A percentile compares a stretch with the other conserved stretches of the same genome.
Conservation (phyloP, 176 grass and related monocot genomes). For the Oryza nivara region DNA sequence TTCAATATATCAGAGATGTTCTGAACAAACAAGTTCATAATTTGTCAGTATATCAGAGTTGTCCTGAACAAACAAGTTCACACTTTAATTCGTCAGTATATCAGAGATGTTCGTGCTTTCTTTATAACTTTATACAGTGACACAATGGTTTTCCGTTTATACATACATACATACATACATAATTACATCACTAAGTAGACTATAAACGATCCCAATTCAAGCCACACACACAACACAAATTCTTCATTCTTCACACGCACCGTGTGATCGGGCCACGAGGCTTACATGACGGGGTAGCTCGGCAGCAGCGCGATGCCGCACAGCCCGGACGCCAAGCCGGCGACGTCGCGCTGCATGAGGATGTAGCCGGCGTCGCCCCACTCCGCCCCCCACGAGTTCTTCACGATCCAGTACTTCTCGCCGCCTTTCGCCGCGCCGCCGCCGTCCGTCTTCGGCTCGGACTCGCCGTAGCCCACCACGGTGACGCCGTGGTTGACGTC, state of each 20-base stretch:
- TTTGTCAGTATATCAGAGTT: no score
- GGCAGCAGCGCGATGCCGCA: conserved; percentile 62
- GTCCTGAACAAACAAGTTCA: no score
- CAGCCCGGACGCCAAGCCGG: conserved; percentile 19
- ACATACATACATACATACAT: background rate
- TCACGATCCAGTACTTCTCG: conserved; percentile 64
- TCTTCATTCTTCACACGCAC: background rate
- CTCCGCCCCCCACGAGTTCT: conserved; percentile 67
- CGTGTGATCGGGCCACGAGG: background rate
- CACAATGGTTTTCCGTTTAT: background rate
- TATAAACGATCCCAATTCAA: background rate
- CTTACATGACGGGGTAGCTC: conserved; percentile 53
- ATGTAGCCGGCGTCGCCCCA: conserved; percentile 79
- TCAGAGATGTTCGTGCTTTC: no score
- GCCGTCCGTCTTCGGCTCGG: background rate
- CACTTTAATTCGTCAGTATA: no score
- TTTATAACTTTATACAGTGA: background rate
- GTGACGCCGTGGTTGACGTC: conserved; percentile 63
- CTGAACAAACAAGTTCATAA: no score
- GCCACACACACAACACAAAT: background rate
- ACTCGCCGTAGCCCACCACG: conserved; percentile 67
- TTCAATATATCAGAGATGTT: no score
- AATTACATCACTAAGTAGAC: background rate
- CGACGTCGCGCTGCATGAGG: conserved; percentile 40
- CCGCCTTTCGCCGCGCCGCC: background rate